Base-by-base conservation (phyloP, 768 basidiomycete genomes). In the Panus rudis region DNA sequence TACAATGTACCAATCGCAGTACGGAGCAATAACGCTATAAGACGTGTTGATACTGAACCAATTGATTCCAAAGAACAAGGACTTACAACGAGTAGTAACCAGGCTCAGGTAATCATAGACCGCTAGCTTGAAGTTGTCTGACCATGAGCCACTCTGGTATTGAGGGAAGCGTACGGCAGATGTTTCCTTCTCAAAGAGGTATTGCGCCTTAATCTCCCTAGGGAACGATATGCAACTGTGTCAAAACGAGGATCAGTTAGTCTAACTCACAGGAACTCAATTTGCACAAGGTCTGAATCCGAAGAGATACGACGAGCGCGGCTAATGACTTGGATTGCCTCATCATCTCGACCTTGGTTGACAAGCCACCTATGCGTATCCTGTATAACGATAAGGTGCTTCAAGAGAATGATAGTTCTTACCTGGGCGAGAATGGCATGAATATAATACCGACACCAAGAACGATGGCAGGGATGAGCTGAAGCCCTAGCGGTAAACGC, bases 361-460 rank as follows among this genome's bases (percentile, higher is more conserved):
- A 90, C 74, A n/a, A 90, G 70, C 82, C 82, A 85, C 51, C 81
- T 78, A 37, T 35, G 20, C 23, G 10, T 20, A 21, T 46, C 46
- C 20, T 42, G 21, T 27, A 22, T 19, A 19, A 8, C 33, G n/a
- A 24, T 16, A 17, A 7, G n/a, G 7, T 8, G 27, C 2, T 38
- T 4, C 21, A 24, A 4, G 37, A n/a, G 21, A 7, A 28, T 27
- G 41, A 41, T 21, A 23, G 11, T 19, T 48, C 62, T 26, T 58
- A 77, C 75, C 83, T 67, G 13, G 87, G 87, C 16, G 82, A 85
- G 66, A 83, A 84, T 1, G 87, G 87, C 76, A 89, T 79, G 59
- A 81, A 87, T 37, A 82, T 43, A 31, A 85, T 79, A 4, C 87
- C 87, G 26, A 73, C 53, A 22, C 79, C 81, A 20, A 91, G 74